phyloP scores from a whole-genome alignment of 305 asterid species.

The Fraxinus xanthoxyloides region DNA sequence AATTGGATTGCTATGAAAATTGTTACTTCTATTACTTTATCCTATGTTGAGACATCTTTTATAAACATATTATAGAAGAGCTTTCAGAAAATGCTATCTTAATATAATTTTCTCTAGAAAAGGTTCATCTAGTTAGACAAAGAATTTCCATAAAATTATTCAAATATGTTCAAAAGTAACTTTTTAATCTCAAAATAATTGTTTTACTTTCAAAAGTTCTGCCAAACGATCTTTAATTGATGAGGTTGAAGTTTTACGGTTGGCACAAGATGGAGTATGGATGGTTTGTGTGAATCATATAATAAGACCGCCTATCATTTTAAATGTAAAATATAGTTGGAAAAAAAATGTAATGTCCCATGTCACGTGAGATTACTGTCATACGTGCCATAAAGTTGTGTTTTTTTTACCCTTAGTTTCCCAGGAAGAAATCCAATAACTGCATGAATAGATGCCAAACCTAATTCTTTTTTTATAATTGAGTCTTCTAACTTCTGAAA shows the following conservation, averaged over 20 bases:
- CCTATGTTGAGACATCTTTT: neutral
- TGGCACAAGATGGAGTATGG: neutral
- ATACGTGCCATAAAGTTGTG: neutral
- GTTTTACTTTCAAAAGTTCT: too few relatives aligned
- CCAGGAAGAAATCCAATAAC: neutral
- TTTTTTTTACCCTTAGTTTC: neutral
- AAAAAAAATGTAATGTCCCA: neutral
- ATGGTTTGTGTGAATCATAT: neutral
- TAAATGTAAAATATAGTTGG: neutral
- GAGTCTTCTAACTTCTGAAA: neutral
- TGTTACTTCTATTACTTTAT: neutral
- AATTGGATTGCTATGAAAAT: neutral
- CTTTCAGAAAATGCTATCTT: too few relatives aligned
- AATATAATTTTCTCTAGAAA: too few relatives aligned
- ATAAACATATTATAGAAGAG: neutral
- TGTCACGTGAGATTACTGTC: neutral
- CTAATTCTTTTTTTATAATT: neutral
- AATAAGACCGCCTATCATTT: neutral
- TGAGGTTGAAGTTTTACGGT: neutral
- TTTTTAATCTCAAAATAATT: too few relatives aligned
- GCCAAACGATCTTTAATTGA: neutral
- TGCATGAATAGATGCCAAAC: neutral
- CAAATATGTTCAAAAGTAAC: too few relatives aligned
- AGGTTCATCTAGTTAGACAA: neutral
- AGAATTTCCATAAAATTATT: too few relatives aligned